These are phyloP conservation scores for Meyerozyma sp. DNA, from an alignment of 1,139 yeast species.

Conservation along the genomic window DNA sequence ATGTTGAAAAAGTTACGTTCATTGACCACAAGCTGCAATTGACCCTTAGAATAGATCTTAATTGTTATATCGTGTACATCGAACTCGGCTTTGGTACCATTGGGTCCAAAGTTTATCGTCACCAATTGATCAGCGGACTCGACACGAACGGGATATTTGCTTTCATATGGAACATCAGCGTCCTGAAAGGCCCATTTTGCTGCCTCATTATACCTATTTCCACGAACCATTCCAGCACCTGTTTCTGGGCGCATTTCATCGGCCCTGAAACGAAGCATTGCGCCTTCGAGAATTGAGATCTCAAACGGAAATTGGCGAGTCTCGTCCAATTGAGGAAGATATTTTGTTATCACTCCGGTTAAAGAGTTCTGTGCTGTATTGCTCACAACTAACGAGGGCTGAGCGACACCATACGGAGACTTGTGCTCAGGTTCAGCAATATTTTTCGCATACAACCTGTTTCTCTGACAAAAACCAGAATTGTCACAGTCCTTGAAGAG, in stretches of 20 bases:
- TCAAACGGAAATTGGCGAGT: constrained; percentile 46
- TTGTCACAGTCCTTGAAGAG: constrained; percentile 77
- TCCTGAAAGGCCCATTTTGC: constrained; percentile 52
- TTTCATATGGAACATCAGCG: constrained; percentile 6
- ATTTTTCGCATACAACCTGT: constrained; percentile 61
- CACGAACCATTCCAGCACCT: constrained; percentile 13
- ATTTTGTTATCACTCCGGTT: constrained; percentile 45
- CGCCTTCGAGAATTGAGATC: constrained; percentile 50
- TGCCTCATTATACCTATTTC: constrained; percentile 56
- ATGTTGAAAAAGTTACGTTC: constrained; percentile 65
- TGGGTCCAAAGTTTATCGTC: constrained; percentile 36
- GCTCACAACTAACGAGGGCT: constrained; percentile 26
- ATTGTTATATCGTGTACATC: constrained; percentile 49
- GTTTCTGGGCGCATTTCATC: constrained; percentile 45
- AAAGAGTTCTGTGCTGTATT: constrained; percentile 18
- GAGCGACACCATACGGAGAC: constrained; percentile 53
- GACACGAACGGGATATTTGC: constrained; percentile 2
- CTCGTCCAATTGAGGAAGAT: constrained; percentile 18
- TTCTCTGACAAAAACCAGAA: constrained; percentile 82
- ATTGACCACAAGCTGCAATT: constrained; percentile 54
- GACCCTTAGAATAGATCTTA: constrained; percentile 38
- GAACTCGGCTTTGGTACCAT: constrained; percentile 32
- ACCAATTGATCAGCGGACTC: constrained; percentile 13
- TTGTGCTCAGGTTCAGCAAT: constrained; percentile 27
- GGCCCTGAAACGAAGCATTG: constrained; percentile 52